These are phyloP conservation scores for Myriosclerotinia curreyana DNA, from an alignment of 2,329 filamentous ascomycete species.

Conservation along the genomic window DNA sequence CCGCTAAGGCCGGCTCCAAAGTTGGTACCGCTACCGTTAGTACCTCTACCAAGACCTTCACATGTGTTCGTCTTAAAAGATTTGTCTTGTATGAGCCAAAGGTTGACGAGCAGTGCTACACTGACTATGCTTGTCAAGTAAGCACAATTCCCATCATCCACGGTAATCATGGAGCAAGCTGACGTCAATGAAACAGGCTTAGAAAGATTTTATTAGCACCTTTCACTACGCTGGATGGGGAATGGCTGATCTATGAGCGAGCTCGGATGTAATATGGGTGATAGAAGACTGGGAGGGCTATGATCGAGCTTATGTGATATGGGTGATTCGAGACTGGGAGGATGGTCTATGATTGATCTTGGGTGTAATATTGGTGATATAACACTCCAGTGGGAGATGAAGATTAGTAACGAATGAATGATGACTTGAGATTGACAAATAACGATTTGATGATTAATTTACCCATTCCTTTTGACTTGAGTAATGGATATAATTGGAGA, in stretches of 20 bases:
- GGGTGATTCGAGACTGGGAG: neutral
- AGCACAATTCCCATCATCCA: neutral
- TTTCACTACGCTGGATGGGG: neutral
- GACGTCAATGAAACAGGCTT: constrained; percentile 10
- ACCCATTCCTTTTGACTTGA: constrained; percentile 14
- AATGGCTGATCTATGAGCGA: neutral
- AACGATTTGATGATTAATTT: constrained; percentile 2
- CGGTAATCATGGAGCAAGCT: neutral
- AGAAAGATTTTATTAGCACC: neutral
- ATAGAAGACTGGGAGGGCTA: neutral
- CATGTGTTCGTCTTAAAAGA: constrained; percentile 13
- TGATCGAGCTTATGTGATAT: neutral
- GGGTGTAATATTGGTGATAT: neutral
- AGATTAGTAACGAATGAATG: too few relatives aligned
- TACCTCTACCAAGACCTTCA: constrained; percentile 4
- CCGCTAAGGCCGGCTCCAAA: neutral
- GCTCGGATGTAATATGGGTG: neutral
- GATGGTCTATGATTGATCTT: neutral
- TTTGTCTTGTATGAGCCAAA: constrained; percentile 21
- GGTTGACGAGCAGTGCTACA: constrained; percentile 14
- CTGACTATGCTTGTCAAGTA: constrained; percentile 20
- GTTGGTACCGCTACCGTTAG: constrained; percentile 10
- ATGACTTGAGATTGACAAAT: neutral
- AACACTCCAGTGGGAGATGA: too few relatives aligned
- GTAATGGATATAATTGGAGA: neutral